A percentile compares a stretch with the other conserved stretches of the same genome.
Evolutionary conservation across 1,139 yeast species (phyloP).

Genomic region (Debaryomycetaceae sp.): DNA sequence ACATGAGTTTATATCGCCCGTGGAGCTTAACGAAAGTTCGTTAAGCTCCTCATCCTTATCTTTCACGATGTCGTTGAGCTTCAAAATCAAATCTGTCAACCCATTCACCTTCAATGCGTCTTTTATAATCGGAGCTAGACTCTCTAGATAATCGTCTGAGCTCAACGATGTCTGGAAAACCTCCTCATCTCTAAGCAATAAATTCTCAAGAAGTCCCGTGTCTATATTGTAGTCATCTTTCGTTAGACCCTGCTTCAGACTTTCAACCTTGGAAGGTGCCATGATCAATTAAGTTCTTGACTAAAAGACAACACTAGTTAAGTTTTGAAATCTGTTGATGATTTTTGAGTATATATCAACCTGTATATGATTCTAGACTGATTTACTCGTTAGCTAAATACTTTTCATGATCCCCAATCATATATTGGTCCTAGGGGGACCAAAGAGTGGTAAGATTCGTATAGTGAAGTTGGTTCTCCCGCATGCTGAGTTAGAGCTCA

Average conservation of each 20-base stretch:
- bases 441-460: constrained; percentile 34
- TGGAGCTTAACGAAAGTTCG: constrained; percentile 57
- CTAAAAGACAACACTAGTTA: background rate
- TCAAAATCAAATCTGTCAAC: constrained; percentile 53
- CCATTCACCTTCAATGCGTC: constrained; percentile 59
- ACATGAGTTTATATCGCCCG: constrained; percentile 52
- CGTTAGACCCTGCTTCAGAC: constrained; percentile 3
- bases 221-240: constrained; percentile 13
- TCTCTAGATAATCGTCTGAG: constrained; percentile 74
- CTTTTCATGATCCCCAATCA: constrained; percentile 28
- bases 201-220: constrained; percentile 37
- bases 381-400: background rate
- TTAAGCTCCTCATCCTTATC: constrained; percentile 66
- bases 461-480: constrained; percentile 20
- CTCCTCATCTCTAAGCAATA: constrained; percentile 44
- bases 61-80: constrained; percentile 54
- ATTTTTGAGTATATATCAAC: constrained; percentile 1
- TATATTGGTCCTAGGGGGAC: constrained; percentile 38
- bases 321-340: background rate
- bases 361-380: background rate
- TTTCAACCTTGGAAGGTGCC: constrained; percentile 11
- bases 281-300: constrained; percentile 3
- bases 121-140: constrained; percentile 74
- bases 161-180: constrained; percentile 48
- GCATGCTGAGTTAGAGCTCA: constrained; percentile 8